Evolutionary conservation across 768 basidiomycete genomes (phyloP), one percentile per base, ranked within the genome.

Genomic region (Phanerodontia chrysosporium): DNA sequence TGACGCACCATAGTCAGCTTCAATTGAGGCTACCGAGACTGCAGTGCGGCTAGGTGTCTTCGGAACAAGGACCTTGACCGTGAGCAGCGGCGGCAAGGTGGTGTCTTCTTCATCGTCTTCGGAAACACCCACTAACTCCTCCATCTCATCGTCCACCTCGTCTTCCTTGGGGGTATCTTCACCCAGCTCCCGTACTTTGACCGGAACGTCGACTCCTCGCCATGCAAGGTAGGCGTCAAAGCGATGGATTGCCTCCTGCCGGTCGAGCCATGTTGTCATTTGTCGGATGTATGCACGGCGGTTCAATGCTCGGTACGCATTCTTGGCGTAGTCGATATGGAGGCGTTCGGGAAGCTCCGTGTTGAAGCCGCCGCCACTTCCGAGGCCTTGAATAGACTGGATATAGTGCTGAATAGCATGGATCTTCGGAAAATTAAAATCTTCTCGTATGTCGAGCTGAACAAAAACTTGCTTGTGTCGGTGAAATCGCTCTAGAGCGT

Each of bases 221-320:
- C 32, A 35, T 7, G 6, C 7, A 35, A 35, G 32, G 32, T 35
- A 35, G 32, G 32, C 32, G 6, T 35, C 32, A 35, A 35, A 35
- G 32, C 13, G 32, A 35, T 35, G 32, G 13, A 35, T 35, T 7
- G 32, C 72, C 61, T 77, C 74, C 46, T 62, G 58, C 0, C 69
- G 65, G 45, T 74, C 67, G 1, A 78, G 65, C 74, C 74, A 76
- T 1, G 48, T 13, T 6, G 72, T 73, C 78, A 78, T 79, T 60
- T 78, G 77, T 1, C 58, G 24, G 39, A 64, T 72, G 51, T 75
- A 68, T n/a, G 68, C 61, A 36, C 64, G 62, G 0, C 45, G 45
- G 35, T 67, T 57, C 21, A 29, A 18, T 5, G 57, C 45, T 24
- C 52, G 52, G 44, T 55, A 49, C 16, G 58, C 52, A 3, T 62